Conservation (phyloP, 257 asterid genomes). For the Jacaranda copaia region DNA sequence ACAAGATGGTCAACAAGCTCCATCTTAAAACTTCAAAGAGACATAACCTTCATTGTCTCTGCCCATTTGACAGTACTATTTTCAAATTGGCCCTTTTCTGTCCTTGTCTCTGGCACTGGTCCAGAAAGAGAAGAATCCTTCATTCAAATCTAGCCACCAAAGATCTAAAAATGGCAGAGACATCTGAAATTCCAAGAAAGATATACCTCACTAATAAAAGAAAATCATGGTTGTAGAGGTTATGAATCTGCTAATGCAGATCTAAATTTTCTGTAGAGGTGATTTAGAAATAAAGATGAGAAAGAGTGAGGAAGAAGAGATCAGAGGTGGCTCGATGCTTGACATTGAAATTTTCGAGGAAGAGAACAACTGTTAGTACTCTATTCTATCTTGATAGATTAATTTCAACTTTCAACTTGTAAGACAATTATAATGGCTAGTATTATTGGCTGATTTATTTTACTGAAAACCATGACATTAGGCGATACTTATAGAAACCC, state of each 20-base stretch:
- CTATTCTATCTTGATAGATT: not conserved
- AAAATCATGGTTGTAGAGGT: no score
- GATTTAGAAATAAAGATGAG: not conserved
- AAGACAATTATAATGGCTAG: not conserved
- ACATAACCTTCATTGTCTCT: not conserved
- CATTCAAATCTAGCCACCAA: not conserved
- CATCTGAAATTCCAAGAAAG: not conserved
- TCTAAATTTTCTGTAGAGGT: not conserved
- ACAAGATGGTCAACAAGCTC: not conserved
- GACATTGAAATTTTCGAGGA: not conserved
- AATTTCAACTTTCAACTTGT: not conserved
- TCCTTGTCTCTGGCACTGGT: not conserved
- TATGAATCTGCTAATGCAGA: not conserved
- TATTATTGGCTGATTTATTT: not conserved
- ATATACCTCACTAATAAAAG: not conserved
- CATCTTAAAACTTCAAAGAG: not conserved
- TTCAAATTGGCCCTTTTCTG: not conserved
- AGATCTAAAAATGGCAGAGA: not conserved
- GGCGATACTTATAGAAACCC: not conserved
- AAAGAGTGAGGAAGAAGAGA: slow-evolving; percentile 1
- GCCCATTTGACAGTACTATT: slow-evolving; percentile 13
- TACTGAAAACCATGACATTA: not conserved
- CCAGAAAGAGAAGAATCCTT: not conserved
- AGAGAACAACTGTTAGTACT: not conserved
- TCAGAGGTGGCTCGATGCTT: not conserved